Evolutionary conservation across 176 grass and related monocot genomes (phyloP).

Genomic region (Rhynchospora breviuscula): DNA sequence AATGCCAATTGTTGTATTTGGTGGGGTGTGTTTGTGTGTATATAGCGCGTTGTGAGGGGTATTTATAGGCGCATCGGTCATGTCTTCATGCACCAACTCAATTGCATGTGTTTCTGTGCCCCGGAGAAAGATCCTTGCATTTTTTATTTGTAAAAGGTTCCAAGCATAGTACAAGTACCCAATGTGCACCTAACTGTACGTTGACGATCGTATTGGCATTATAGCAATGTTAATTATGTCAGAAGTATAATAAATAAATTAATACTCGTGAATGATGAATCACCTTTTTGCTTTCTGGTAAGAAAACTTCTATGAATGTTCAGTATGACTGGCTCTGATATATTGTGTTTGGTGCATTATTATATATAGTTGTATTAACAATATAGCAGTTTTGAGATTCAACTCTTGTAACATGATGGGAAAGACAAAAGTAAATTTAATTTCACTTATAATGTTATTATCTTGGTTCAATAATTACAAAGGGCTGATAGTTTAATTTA

Average conservation of each 20-base stretch:
- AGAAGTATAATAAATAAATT: neutral
- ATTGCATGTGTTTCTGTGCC: constrained; percentile 76
- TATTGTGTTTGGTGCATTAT: neutral
- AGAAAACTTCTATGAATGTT: neutral
- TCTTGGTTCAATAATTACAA: neutral
- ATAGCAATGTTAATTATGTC: neutral
- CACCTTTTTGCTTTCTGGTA: neutral
- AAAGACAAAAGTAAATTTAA: neutral
- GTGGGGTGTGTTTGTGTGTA: constrained; percentile 29
- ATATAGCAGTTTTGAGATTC: neutral
- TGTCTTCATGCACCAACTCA: constrained; percentile 57
- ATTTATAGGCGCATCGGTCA: constrained; percentile 40
- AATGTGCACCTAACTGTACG: constrained; percentile 16
- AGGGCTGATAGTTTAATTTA: neutral
- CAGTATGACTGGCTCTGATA: neutral
- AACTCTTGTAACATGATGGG: neutral
- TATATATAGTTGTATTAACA: neutral
- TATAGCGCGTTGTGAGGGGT: constrained; percentile 22
- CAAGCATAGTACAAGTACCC: neutral
- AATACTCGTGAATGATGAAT: no score
- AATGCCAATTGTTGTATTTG: constrained; percentile 24
- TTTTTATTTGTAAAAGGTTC: neutral
- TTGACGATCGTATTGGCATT: neutral
- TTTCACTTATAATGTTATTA: neutral
- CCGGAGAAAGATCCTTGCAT: constrained; percentile 34